Conservation (phyloP, 2,329 filamentous ascomycete genomes). For the Fusarium ramigenum region DNA sequence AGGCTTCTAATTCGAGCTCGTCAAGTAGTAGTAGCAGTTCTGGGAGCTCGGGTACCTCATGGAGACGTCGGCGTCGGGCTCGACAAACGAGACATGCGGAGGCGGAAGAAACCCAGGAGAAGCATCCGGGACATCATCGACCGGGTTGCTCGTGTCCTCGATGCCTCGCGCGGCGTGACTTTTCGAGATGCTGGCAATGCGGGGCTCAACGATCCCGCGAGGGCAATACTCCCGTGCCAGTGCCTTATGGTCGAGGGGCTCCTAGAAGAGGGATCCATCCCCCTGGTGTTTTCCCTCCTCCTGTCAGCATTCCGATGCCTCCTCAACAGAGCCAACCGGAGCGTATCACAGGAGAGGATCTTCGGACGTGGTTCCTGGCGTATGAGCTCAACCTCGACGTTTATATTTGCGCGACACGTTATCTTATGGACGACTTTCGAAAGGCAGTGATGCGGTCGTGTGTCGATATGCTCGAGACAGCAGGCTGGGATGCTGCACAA, state of each 20-base stretch:
- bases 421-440: constrained; percentile 58
- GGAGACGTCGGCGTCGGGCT: constrained; percentile 29
- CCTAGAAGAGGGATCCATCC: constrained; percentile 8
- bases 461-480: constrained; percentile 58
- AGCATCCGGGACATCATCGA: constrained; percentile 56
- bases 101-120: constrained; percentile 45
- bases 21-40: constrained; percentile 40
- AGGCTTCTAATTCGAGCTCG: constrained; percentile 48
- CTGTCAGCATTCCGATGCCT: neutral
- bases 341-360: constrained; percentile 55
- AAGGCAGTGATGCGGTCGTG: constrained; percentile 52
- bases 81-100: constrained; percentile 8
- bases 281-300: constrained; percentile 3
- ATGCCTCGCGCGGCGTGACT: constrained; percentile 44
- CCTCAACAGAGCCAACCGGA: neutral
- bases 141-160: constrained; percentile 55
- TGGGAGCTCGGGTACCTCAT: constrained; percentile 32
- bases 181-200: constrained; percentile 38
- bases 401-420: constrained; percentile 60
- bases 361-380: constrained; percentile 57
- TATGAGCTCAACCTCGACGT: constrained; percentile 60
- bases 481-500: constrained; percentile 54
- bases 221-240: neutral
- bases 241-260: constrained; percentile 5
- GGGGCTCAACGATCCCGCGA: constrained; percentile 31